Conservation (phyloP, 2,329 filamentous ascomycete genomes). For the Neophaeococcomyces aloes region DNA sequence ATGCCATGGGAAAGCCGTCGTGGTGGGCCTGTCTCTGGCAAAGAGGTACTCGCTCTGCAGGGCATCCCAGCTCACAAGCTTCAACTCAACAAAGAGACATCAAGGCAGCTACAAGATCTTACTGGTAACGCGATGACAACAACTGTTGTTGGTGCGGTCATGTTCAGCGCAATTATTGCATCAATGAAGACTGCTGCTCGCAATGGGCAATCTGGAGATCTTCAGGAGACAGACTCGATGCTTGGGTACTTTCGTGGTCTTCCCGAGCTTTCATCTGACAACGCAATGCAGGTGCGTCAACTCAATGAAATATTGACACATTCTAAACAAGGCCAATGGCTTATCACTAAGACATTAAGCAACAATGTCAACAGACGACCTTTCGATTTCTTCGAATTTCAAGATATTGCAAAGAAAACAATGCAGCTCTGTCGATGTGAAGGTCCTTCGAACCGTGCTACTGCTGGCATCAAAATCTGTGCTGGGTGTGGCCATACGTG, state of each 20-base stretch:
- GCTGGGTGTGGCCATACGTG: constrained; percentile 14
- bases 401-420: constrained; percentile 3
- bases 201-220: not conserved
- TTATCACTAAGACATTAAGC: not conserved
- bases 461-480: constrained; percentile 16
- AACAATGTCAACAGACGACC: constrained; percentile 1
- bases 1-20: constrained; percentile 51
- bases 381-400: not conserved
- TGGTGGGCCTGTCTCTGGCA: constrained; percentile 50
- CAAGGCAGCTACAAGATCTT: constrained; percentile 54
- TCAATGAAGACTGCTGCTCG: constrained; percentile 10
- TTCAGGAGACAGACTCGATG: not conserved
- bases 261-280: too few species aligned
- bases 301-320: not conserved
- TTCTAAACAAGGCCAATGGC: constrained; percentile 7
- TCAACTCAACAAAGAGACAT: constrained; percentile 52
- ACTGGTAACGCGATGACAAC: constrained; percentile 73
- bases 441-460: constrained; percentile 32
- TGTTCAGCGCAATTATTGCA: constrained; percentile 49
- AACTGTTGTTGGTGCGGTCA: constrained; percentile 56
- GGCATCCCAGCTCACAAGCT: constrained; percentile 56
- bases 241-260: not conserved
- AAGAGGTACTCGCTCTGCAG: constrained; percentile 55
- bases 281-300: too few species aligned
- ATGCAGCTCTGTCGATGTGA: constrained; percentile 49